Evolutionary conservation across 768 basidiomycete species (phyloP), one percentile per base, ranked within the genome.

Genomic region (Phanerochaete carnosa): DNA sequence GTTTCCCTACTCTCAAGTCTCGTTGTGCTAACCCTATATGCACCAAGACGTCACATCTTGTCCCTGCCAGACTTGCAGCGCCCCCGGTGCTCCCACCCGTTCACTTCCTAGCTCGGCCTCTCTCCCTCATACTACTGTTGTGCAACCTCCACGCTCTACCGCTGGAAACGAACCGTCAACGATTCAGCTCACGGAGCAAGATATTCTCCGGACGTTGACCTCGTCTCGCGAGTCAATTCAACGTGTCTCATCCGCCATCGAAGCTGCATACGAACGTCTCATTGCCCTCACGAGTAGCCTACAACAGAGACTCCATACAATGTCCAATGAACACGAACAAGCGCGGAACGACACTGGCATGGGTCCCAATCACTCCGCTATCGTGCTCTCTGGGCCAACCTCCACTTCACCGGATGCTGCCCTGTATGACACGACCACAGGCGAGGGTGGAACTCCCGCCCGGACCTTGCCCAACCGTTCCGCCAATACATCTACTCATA

Each of bases 281-380:
- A 49, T 56, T 28, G 23, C 30, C 8, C 57, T 66, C 12, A 52
- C 62, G 4, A 49, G 23, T 33, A 33, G 52, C 19, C 43, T 63
- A 28, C 28, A 35, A 22, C 1, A 49, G 30, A 37, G 26, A 19
- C 37, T 59, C n/a, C 29, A 57, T 29, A 59, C 60, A 3, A 62
- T 61, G 60, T 29, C 57, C 16, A 29, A 26, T 23, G 43, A 59
- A n/a, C 28, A 35, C 26, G 33, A 35, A 57, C 30, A 19, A 11
- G 19, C 39, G 19, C 50, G 25, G 11, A 23, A 12, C 5, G 59
- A 22, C 15, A 45, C 58, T 13, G 11, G 55, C 15, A 71, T 71
- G 70, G 70, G 65, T 13, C 70, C 70, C 3, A 62, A 61, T 2
- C 70, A 71, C 53, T 37, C 67, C 45, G 66, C 67, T 5, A 69